Conservation (phyloP, 495 filamentous ascomycete species). For the Copromyces sp. region DNA sequence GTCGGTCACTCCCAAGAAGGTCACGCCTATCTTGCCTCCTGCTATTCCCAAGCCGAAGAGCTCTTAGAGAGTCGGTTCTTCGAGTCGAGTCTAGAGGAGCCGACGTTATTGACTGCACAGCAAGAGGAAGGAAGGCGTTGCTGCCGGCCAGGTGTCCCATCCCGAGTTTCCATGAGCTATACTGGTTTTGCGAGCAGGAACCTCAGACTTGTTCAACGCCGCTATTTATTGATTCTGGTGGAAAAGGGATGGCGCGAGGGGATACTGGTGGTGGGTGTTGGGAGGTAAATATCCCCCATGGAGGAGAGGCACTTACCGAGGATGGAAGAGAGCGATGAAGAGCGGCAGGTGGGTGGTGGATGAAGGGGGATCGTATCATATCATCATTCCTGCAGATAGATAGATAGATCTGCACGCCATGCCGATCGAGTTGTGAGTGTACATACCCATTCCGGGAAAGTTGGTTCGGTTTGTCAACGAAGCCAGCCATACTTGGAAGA, state of each 20-base stretch:
- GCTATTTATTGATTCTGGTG: neutral
- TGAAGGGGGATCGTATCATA: neutral
- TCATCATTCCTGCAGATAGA: too few relatives aligned
- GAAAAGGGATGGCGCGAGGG: too few relatives aligned
- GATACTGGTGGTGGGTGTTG: too few relatives aligned
- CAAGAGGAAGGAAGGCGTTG: neutral
- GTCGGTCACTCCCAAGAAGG: slow-evolving; percentile 15
- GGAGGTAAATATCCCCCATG: too few relatives aligned
- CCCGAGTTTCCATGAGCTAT: too few relatives aligned
- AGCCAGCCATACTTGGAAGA: neutral
- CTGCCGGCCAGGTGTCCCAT: neutral
- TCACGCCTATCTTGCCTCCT: slow-evolving; percentile 31
- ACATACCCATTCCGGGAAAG: neutral
- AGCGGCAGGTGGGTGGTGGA: too few relatives aligned
- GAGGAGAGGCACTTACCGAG: too few relatives aligned
- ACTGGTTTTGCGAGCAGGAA: neutral
- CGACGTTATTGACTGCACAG: neutral
- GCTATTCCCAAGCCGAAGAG: slow-evolving; percentile 23
- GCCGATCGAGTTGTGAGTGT: neutral
- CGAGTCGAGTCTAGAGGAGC: neutral
- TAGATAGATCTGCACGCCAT: neutral
- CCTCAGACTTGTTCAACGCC: neutral
- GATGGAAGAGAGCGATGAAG: too few relatives aligned
- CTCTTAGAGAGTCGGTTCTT: slow-evolving; percentile 11
- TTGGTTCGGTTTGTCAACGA: neutral